phyloP scores from a whole-genome alignment of 2,329 filamentous ascomycete genomes.

The Penicillium nordicum region DNA sequence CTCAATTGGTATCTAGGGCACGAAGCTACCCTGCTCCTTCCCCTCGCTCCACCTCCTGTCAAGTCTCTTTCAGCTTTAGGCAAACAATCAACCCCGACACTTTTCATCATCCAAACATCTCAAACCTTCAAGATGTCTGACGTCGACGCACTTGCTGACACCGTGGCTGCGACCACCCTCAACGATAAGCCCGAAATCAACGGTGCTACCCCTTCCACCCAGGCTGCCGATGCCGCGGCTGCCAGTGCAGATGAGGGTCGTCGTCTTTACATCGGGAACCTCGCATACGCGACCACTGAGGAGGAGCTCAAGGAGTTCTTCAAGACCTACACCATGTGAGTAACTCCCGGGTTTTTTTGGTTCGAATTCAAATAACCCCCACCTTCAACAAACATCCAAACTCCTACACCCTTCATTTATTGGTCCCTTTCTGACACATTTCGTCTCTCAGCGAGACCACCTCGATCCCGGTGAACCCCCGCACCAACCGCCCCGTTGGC shows the following conservation, averaged over 20 bases:
- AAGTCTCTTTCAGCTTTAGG: slow-evolving; percentile 33
- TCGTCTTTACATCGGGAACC: slow-evolving; percentile 99
- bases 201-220: slow-evolving; percentile 63
- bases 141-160: slow-evolving; percentile 66
- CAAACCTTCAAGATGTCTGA: slow-evolving; percentile 69
- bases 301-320: slow-evolving; percentile 99
- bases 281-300: slow-evolving; percentile 99
- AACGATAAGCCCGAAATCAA: slow-evolving; percentile 50
- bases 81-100: slow-evolving; percentile 32
- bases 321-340: slow-evolving; percentile 98
- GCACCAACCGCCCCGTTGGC: slow-evolving; percentile 95
- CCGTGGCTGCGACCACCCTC: slow-evolving; percentile 64
- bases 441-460: slow-evolving; percentile 74
- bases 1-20: slow-evolving; percentile 67
- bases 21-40: slow-evolving; percentile 71
- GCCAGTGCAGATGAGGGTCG: slow-evolving; percentile 97
- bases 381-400: neutral
- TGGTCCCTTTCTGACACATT: slow-evolving; percentile 36
- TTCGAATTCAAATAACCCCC: neutral
- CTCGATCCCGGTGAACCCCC: slow-evolving; percentile 98
- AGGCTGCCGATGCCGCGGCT: slow-evolving; percentile 80
- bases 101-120: slow-evolving; percentile 29
- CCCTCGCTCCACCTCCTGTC: slow-evolving; percentile 57
- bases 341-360: slow-evolving; percentile 29
- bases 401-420: neutral